These are phyloP conservation scores for Fusarium floridanum DNA, from an alignment of 2,329 filamentous ascomycete genomes.

Conservation along the genomic window DNA sequence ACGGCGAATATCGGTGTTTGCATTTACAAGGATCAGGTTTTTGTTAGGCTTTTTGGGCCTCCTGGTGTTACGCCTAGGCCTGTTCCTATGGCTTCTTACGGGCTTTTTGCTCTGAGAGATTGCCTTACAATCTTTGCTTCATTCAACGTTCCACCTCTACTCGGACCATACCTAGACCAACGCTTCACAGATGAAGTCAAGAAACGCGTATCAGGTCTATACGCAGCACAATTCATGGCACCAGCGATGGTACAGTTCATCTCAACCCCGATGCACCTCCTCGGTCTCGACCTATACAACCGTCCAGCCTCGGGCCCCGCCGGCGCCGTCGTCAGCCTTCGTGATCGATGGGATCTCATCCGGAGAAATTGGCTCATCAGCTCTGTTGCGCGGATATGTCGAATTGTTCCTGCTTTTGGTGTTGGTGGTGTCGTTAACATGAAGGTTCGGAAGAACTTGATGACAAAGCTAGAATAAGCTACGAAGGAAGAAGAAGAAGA, in stretches of 20 bases:
- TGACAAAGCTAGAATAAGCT: slow-evolving; percentile 67
- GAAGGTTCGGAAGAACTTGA: slow-evolving; percentile 75
- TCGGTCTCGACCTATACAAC: slow-evolving; percentile 91
- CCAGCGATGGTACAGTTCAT: slow-evolving; percentile 83
- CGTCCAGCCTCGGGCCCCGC: slow-evolving; percentile 59
- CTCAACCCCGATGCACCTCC: slow-evolving; percentile 86
- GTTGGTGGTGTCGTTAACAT: slow-evolving; percentile 89
- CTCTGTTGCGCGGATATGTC: slow-evolving; percentile 79
- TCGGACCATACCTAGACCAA: slow-evolving; percentile 76
- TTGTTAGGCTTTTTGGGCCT: slow-evolving; percentile 85
- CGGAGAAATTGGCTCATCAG: slow-evolving; percentile 81
- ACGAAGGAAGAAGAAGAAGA: slow-evolving; percentile 2
- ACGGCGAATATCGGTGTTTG: slow-evolving; percentile 87
- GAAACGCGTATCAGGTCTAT: slow-evolving; percentile 63
- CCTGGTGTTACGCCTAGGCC: slow-evolving; percentile 61
- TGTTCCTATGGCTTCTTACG: slow-evolving; percentile 79
- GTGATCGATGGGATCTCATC: slow-evolving; percentile 76
- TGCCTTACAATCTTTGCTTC: slow-evolving; percentile 91
- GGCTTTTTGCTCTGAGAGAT: slow-evolving; percentile 85
- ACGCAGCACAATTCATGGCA: slow-evolving; percentile 82
- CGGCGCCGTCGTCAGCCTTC: slow-evolving; percentile 53
- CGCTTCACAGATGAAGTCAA: slow-evolving; percentile 64
- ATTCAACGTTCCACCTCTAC: slow-evolving; percentile 87
- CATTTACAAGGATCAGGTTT: slow-evolving; percentile 90
- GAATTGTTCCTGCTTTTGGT: slow-evolving; percentile 91